These are phyloP conservation scores for Barnettozyma salicaria DNA, from an alignment of 805 yeast genomes.

Conservation along the genomic window DNA sequence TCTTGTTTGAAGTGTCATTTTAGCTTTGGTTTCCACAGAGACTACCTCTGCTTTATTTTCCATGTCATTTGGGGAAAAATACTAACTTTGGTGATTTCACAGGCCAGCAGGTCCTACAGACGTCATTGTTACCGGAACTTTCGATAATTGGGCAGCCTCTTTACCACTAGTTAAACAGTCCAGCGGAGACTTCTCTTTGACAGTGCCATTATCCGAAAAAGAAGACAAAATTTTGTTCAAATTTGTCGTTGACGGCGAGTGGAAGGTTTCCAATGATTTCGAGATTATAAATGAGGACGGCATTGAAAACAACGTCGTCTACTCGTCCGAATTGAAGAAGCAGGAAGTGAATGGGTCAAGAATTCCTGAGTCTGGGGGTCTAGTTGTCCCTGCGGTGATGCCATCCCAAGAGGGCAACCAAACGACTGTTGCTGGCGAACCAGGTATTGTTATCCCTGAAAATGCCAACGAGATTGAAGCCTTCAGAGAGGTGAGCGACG, in stretches of 20 bases:
- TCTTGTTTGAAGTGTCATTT: no score
- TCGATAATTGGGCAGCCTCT: constrained; percentile 61
- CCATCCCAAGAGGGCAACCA: constrained; percentile 37
- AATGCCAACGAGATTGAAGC: constrained; percentile 54
- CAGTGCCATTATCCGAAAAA: constrained; percentile 44
- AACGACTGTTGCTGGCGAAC: constrained; percentile 53
- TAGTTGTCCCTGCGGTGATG: constrained; percentile 31
- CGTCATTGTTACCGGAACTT: constrained; percentile 65
- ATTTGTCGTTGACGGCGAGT: constrained; percentile 66
- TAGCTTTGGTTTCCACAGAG: background rate
- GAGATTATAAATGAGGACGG: constrained; percentile 36
- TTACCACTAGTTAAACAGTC: constrained; percentile 54
- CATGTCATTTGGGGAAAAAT: no score
- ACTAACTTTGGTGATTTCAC: constrained; percentile 39
- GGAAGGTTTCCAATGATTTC: constrained; percentile 42
- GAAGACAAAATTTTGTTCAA: constrained; percentile 39
- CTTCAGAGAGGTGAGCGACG: constrained; percentile 43
- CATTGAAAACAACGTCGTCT: constrained; percentile 34
- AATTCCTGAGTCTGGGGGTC: constrained; percentile 46
- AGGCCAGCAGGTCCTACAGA: constrained; percentile 48
- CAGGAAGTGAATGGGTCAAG: constrained; percentile 11
- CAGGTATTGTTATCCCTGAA: constrained; percentile 61
- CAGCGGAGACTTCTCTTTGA: constrained; percentile 54
- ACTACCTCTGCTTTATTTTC: constrained; percentile 28
- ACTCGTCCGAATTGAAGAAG: constrained; percentile 21